A percentile compares a stretch with the other conserved stretches of the same genome.
Evolutionary conservation across 2,329 filamentous ascomycete species (phyloP).

Genomic region (Sclerotinia sclerotiorum): DNA sequence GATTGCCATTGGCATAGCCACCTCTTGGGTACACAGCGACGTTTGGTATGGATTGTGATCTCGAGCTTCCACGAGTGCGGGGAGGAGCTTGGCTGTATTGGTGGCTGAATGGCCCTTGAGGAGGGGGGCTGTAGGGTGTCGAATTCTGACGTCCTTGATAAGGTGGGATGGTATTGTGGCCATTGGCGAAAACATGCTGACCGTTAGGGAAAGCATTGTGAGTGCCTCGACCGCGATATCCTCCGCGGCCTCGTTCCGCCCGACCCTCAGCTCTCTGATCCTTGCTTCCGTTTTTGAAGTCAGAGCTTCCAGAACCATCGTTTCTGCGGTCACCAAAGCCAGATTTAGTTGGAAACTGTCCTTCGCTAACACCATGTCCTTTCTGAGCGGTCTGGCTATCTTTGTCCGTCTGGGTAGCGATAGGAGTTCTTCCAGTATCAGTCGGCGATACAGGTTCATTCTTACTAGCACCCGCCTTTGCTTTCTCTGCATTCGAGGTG

Average conservation of each 20-base stretch:
- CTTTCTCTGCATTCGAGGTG: conserved; percentile 33
- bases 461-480: conserved; percentile 31
- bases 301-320: conserved; percentile 33
- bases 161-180: conserved; percentile 40
- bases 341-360: conserved; percentile 32
- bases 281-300: conserved; percentile 34
- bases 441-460: conserved; percentile 31
- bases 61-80: conserved; percentile 50
- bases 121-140: conserved; percentile 42
- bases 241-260: conserved; percentile 47
- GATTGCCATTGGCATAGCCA: conserved; percentile 40
- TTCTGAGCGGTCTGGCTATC: conserved; percentile 31
- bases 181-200: conserved; percentile 44
- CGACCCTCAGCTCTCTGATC: conserved; percentile 42
- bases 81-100: conserved; percentile 38
- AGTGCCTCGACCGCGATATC: conserved; percentile 46
- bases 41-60: conserved; percentile 62
- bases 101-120: conserved; percentile 41
- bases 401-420: conserved; percentile 38
- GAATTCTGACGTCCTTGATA: conserved; percentile 36
- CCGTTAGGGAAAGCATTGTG: conserved; percentile 41
- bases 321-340: conserved; percentile 36
- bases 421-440: conserved; percentile 40
- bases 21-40: conserved; percentile 50
- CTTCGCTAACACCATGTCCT: conserved; percentile 30